Evolutionary conservation across 148 eudicot genomes (phyloP).

Genomic region (Vaccinium vitisidaea): DNA sequence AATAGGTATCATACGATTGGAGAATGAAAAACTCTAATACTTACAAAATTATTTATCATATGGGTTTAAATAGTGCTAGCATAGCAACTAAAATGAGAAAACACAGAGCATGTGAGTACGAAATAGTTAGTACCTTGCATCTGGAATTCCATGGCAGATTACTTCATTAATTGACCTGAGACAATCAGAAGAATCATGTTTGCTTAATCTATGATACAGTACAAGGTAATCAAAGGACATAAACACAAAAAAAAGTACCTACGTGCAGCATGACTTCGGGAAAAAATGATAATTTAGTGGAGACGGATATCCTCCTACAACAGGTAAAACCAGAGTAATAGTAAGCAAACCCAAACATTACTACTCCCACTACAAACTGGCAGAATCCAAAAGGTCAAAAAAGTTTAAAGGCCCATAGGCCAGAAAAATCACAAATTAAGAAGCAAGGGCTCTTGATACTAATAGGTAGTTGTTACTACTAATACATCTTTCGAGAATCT

Average conservation of each 20-base stretch:
- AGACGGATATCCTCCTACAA: constrained; percentile 97
- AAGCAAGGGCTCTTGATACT: background rate
- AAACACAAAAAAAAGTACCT: constrained; percentile 54
- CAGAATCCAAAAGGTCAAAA: background rate
- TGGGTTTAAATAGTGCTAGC: background rate
- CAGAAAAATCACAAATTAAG: background rate
- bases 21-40: background rate
- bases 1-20: background rate
- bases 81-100: background rate
- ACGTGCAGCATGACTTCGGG: constrained; percentile 99
- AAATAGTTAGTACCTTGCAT: constrained; percentile 71
- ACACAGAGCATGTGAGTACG: background rate
- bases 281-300: constrained; percentile 93
- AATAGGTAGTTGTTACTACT: background rate
- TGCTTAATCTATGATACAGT: constrained; percentile 12
- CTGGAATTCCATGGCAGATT: constrained; percentile 99
- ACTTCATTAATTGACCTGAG: constrained; percentile 95
- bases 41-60: background rate
- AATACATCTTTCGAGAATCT: background rate
- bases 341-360: background rate
- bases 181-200: constrained; percentile 18
- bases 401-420: background rate
- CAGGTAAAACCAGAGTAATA: constrained; percentile 8
- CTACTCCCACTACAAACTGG: background rate
- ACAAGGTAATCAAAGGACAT: background rate